Conservation (phyloP, 306 rosid genomes). For the Quercus dentata region DNA sequence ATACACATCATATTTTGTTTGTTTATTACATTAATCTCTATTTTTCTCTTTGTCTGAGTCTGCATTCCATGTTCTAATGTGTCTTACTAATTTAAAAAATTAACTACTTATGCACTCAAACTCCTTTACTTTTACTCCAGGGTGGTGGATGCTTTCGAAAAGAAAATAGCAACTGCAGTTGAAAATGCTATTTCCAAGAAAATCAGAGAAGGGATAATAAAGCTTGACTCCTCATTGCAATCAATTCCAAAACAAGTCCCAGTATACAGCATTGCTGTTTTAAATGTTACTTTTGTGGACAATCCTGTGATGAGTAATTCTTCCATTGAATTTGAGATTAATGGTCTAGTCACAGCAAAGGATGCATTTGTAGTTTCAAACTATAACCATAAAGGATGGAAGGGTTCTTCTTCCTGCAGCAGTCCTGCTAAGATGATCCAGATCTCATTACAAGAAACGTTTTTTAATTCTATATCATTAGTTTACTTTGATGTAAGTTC, state of each 20-base stretch:
- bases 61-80: background rate
- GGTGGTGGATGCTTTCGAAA: conserved; percentile 57
- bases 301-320: conserved; percentile 56
- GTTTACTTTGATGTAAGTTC: conserved; percentile 63
- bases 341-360: conserved; percentile 51
- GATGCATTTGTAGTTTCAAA: conserved; percentile 28
- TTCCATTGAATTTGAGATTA: conserved; percentile 57
- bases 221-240: conserved; percentile 50
- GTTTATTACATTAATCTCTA: background rate
- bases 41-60: background rate
- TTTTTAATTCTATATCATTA: conserved; percentile 60
- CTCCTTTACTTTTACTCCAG: conserved; percentile 38
- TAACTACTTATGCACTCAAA: conserved; percentile 5
- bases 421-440: conserved; percentile 64
- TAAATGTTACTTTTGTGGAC: conserved; percentile 66
- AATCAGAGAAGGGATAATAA: conserved; percentile 54
- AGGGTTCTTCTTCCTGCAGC: conserved; percentile 36
- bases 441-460: conserved; percentile 69
- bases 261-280: conserved; percentile 41
- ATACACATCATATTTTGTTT: background rate
- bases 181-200: conserved; percentile 64
- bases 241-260: conserved; percentile 60
- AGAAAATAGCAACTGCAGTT: conserved; percentile 55
- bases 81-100: conserved; percentile 2
- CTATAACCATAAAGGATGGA: conserved; percentile 20